Evolutionary conservation across 305 asterid genomes (phyloP), one percentile per base, ranked within the genome.

Genomic region (Fraxinus latifolia): DNA sequence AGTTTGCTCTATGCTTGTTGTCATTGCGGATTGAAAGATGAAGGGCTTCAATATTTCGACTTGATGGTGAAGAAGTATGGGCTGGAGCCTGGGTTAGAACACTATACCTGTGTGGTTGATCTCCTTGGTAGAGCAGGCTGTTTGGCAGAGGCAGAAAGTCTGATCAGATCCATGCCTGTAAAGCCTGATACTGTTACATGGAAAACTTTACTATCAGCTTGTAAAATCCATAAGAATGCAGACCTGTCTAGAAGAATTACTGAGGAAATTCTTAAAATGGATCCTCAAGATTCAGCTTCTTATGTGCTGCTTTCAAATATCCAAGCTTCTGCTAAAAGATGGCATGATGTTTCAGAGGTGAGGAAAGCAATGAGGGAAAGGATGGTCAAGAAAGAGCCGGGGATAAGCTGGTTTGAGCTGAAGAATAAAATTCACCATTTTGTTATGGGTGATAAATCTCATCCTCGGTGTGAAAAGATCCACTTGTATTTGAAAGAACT

Each of bases 1-100:
- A 91, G 93, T 83, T 86, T 96, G 81, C 94, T 96, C 32, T 94
- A 93, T 83, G 87, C 97, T n/a, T 96, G 99, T 67, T 93, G 99
- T 84, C 99, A 96, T 78, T 88, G 90, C 7, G 97, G 99, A 32
- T 82, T 95, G 81, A 91, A 88, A 87, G 97, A 92, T 39, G 81
- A 89, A 80, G 99, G 98, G 68, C 91, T 93, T 29, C 87, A 89
- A 65, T 83, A 86, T 76, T 90, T 95, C 79, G 27, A 91, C 80
- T 17, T 80, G 87, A 95, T 95, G 97, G 79, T 42, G 1, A 81
- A 87, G 0, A 86, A 88, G 79, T 91, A 93, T 62, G 75, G 84
- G 44, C 62, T 96, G 80, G 82, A 86, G 80, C 99, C 98, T 79
- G 89, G 84, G 23, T 85, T 92, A n/a, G 93, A 92, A 85, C 99